Base-by-base conservation (phyloP, 108 stramenopile species). In the Hondaea fermentalgiana region DNA sequence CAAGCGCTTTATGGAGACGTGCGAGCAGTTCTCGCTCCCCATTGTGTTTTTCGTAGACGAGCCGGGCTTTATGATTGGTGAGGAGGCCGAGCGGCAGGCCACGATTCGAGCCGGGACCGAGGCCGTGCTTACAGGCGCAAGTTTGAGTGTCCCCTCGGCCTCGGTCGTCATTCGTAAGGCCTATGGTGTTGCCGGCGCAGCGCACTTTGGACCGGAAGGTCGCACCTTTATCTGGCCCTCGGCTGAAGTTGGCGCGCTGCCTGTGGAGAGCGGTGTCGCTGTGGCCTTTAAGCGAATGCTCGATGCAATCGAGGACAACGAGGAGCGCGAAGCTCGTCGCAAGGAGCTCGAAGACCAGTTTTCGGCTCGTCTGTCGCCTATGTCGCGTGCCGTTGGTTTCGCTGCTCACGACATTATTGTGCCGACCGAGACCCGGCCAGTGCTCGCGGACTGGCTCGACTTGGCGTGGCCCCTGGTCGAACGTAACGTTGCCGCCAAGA, bases 41-140 rank as follows among this genome's bases (percentile, higher is more conserved):
- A 45, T 90, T n/a, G 45, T 90, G 3, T 72, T 47, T 58, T 72
- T 90, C 44, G 47, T 69, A 5, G 90, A 90, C 60, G 25, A 25
- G 8, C 90, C 90, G 5, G 90, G 90, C 29, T 88, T 90, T 57
- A 90, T 90, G 87, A 72, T 90, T 16, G 90, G 90, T 5, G 17
- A 23, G 21, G 90, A 57, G 21, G 87, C 87, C 5, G 90, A 90
- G 60, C 60, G 55, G 23, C 35, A 49, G 5, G 89, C 60, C 29
- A 53, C 60, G 44, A 59, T 89, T 28, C 55, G 76, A 5, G 76
- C 76, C 19, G 45, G 49, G 23, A 83, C 76, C 1, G 35, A 76
- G 45, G 72, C 43, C 6, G 47, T 76, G 72, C 25, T 76, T 12
- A 8, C 10, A 17, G 64, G 64, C 25, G 64, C 64, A 8, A 69